Evolutionary conservation across 2,329 filamentous ascomycete species (phyloP).

Genomic region (Hawksworthiomyces lignivorus): DNA sequence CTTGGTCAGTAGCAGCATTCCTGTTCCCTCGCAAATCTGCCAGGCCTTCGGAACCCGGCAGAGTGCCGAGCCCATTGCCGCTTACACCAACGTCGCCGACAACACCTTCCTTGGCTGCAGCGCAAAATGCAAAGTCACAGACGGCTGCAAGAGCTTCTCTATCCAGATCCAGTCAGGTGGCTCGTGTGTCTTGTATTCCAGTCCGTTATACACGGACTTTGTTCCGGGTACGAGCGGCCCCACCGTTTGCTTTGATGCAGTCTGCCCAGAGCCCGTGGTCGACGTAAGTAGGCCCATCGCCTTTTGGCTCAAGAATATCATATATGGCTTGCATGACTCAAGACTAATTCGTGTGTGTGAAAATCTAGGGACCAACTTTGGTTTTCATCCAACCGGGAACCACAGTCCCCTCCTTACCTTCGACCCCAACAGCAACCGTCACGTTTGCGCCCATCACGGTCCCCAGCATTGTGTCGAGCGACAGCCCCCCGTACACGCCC

Average conservation of each 20-base stretch:
- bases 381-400: background rate
- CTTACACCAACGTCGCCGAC: background rate
- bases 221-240: constrained; percentile 1
- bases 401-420: background rate
- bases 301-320: too few species aligned
- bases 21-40: constrained; percentile 1
- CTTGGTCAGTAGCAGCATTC: background rate
- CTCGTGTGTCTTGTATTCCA: constrained; percentile 2
- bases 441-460: background rate
- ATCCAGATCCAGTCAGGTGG: constrained; percentile 5
- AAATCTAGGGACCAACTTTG: background rate
- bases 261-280: constrained; percentile 6
- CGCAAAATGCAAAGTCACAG: background rate
- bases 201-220: constrained; percentile 1
- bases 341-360: background rate
- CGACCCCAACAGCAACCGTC: background rate
- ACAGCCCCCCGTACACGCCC: background rate
- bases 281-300: background rate
- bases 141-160: constrained; percentile 3
- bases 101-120: constrained; percentile 7
- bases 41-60: constrained; percentile 1
- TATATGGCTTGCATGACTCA: background rate
- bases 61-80: background rate
- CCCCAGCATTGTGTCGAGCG: background rate
- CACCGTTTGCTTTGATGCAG: constrained; percentile 2